Base-by-base conservation (phyloP, 805 yeast genomes). In the Ogataea trehaloabstinens region DNA sequence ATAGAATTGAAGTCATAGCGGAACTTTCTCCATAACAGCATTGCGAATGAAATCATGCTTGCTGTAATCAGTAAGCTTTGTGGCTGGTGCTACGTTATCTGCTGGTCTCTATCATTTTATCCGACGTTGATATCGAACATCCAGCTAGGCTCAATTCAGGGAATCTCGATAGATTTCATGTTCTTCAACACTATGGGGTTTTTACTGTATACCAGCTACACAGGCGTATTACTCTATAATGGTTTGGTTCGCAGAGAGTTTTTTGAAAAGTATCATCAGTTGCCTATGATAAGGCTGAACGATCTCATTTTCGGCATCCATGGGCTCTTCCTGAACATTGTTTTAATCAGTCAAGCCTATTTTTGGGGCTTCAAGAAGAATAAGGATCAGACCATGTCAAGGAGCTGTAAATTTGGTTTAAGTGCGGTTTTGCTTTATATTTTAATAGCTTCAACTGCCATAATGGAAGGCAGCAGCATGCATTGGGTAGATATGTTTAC, bases 141-240 rank as follows among this genome's bases (percentile, higher is more conserved):
- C 30, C 50, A 46, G 24, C 35, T 61, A 37, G 54, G 53, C 36
- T 55, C 63, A 2, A 60, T 63, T 16, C 64, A 63, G 36, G 68
- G 68, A 2, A 53, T 63, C 7, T 56, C 66, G 1, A 48, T 63
- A 3, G 68, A 63, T 36, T 63, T 60, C 40, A 50, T 59, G 41
- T 60, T 49, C 37, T 63, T 63, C 50, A 62, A 63, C 43, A 48
- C 53, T 5, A 46, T 58, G 32, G 68, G 68, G 3, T 63, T 59
- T 37, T 28, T 54, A 1, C 43, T 63, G 6, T 62, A 62, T 40
- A 46, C 64, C 1, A 22, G 54, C 3, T 63, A 62, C 41, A 56
- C 64, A 1, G 46, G 56, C 2, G 34, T 34, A 3, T 42, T 63
- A 38, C 38, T 45, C 13, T 47, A 46, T 32, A 54, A 48, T 19